Percentiles rank a stretch among this genome's conserved stretches.
These are phyloP conservation scores for Oxytropis ochrocephala DNA, from an alignment of 306 rosid genomes.

Conservation along the genomic window DNA sequence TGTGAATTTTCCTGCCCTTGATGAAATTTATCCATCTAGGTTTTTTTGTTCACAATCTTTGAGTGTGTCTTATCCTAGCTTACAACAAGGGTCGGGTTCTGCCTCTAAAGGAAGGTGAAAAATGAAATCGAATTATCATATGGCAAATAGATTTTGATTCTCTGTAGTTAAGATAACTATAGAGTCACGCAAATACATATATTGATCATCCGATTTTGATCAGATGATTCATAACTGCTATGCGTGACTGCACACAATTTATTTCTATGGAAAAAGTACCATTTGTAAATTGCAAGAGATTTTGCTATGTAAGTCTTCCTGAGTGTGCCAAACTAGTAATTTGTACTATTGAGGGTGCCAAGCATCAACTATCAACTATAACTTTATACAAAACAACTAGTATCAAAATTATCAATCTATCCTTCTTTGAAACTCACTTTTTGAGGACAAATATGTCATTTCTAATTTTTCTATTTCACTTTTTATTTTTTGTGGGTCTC, in stretches of 20 bases:
- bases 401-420: too few species aligned
- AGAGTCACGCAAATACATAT: too few species aligned
- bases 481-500: too few species aligned
- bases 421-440: too few species aligned
- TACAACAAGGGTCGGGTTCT: slow-evolving; percentile 13
- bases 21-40: slow-evolving; percentile 36
- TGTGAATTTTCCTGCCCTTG: slow-evolving; percentile 44
- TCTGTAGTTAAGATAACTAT: too few species aligned
- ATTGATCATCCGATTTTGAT: too few species aligned
- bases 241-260: too few species aligned
- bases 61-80: slow-evolving; percentile 19
- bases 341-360: background rate
- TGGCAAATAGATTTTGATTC: background rate
- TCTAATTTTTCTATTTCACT: too few species aligned
- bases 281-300: background rate
- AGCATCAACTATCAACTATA: background rate
- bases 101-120: slow-evolving; percentile 40
- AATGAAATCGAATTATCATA: background rate
- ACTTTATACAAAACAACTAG: too few species aligned
- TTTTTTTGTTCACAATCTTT: slow-evolving; percentile 33
- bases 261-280: background rate
- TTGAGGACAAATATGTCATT: too few species aligned
- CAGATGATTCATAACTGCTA: too few species aligned
- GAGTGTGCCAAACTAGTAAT: background rate
- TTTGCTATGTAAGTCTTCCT: background rate